These are phyloP conservation scores for Fusarium neocosmosporiellum DNA, from an alignment of 2,329 filamentous ascomycete genomes.

Conservation along the genomic window DNA sequence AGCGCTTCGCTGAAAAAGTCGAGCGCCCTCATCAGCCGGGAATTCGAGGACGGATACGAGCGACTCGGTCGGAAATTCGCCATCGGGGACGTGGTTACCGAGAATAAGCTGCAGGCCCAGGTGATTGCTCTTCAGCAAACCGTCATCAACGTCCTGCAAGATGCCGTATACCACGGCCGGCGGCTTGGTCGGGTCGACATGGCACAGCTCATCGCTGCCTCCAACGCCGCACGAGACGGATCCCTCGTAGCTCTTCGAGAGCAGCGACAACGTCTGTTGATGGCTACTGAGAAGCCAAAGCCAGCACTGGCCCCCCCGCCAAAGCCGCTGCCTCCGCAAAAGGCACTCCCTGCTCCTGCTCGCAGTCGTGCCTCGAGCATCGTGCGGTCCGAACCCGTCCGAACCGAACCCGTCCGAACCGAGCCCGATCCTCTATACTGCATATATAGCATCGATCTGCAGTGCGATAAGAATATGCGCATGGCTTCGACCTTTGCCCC, in stretches of 20 bases:
- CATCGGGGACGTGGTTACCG: slow-evolving; percentile 39
- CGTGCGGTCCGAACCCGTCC: not conserved
- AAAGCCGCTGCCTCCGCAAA: not conserved
- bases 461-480: slow-evolving; percentile 19
- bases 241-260: slow-evolving; percentile 36
- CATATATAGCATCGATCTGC: slow-evolving; percentile 39
- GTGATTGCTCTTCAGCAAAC: slow-evolving; percentile 42
- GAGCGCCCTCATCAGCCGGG: slow-evolving; percentile 39
- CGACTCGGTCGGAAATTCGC: slow-evolving; percentile 37
- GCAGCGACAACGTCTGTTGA: slow-evolving; percentile 32
- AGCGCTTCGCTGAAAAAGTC: slow-evolving; percentile 35
- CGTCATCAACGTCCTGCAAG: slow-evolving; percentile 41
- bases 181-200: slow-evolving; percentile 38
- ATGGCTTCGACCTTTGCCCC: slow-evolving; percentile 35
- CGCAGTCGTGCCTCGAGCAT: slow-evolving; percentile 1
- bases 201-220: slow-evolving; percentile 38
- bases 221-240: slow-evolving; percentile 37
- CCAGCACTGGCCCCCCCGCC: slow-evolving; percentile 19
- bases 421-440: slow-evolving; percentile 34
- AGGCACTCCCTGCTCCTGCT: not conserved
- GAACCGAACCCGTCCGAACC: not conserved
- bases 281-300: slow-evolving; percentile 23
- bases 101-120: slow-evolving; percentile 41
- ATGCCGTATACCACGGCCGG: slow-evolving; percentile 35
- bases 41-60: slow-evolving; percentile 40